Percentiles rank a stretch among this genome's conserved stretches.
phyloP scores from a whole-genome alignment of 1,139 yeast genomes.

The Wickerhamomyces sp. region DNA sequence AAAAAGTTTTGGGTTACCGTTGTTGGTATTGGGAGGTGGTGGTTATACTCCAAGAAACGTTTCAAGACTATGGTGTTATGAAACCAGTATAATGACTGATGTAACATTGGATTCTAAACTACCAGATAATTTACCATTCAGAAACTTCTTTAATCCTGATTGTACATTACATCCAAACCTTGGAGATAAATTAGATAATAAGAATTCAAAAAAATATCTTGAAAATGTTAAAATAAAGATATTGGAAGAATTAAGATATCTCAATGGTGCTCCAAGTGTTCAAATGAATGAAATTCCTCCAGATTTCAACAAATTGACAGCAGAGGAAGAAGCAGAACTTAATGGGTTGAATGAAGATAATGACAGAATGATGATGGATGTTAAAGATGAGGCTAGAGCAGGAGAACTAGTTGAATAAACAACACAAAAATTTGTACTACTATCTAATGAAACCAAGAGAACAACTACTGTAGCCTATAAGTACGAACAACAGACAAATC shows the following conservation, averaged over 20 bases:
- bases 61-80: slow-evolving; percentile 93
- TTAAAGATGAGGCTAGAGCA: slow-evolving; percentile 25
- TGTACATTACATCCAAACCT: slow-evolving; percentile 83
- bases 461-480: too few species aligned
- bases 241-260: slow-evolving; percentile 73
- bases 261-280: slow-evolving; percentile 93
- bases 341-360: slow-evolving; percentile 15
- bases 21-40: slow-evolving; percentile 95
- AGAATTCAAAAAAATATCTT: slow-evolving; percentile 76
- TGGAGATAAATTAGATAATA: slow-evolving; percentile 85
- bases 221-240: slow-evolving; percentile 75
- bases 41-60: slow-evolving; percentile 98
- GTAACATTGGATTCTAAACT: slow-evolving; percentile 68
- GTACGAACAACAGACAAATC: too few species aligned
- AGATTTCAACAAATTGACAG: slow-evolving; percentile 17
- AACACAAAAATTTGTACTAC: too few species aligned
- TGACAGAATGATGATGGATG: slow-evolving; percentile 22
- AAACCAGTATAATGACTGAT: slow-evolving; percentile 51
- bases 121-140: slow-evolving; percentile 77
- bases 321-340: slow-evolving; percentile 22
- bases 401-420: slow-evolving; percentile 21
- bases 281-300: slow-evolving; percentile 61
- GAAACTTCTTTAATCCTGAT: slow-evolving; percentile 91
- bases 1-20: slow-evolving; percentile 81
- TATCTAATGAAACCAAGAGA: too few species aligned